Percentiles rank a stretch among this genome's conserved stretches.
These are phyloP conservation scores for Tolypocladium tundrense DNA, from an alignment of 2,329 filamentous ascomycete species.

Conservation along the genomic window DNA sequence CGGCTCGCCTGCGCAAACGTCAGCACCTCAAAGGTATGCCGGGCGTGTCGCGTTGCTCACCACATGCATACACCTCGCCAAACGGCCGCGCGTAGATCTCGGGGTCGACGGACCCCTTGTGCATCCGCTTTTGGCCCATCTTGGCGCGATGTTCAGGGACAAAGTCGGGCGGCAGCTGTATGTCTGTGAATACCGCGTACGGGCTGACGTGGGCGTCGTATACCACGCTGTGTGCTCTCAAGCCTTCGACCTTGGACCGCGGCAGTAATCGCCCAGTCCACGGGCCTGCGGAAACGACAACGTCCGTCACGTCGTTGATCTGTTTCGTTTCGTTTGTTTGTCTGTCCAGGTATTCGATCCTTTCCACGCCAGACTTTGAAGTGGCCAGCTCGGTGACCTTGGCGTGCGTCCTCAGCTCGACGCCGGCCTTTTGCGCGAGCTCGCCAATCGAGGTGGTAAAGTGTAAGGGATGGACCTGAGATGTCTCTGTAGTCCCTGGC, in stretches of 20 bases:
- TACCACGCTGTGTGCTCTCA: slow-evolving; percentile 56
- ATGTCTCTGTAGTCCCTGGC: slow-evolving; percentile 61
- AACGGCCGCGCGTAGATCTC: slow-evolving; percentile 91
- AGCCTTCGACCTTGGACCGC: slow-evolving; percentile 43
- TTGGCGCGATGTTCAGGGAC: slow-evolving; percentile 37
- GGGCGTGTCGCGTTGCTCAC: slow-evolving; percentile 25
- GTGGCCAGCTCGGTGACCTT: slow-evolving; percentile 58
- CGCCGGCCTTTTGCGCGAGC: slow-evolving; percentile 61
- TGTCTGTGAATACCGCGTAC: slow-evolving; percentile 79
- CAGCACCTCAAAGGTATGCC: not conserved
- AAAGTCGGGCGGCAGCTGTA: slow-evolving; percentile 60
- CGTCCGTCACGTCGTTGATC: slow-evolving; percentile 38
- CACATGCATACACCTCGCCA: slow-evolving; percentile 87
- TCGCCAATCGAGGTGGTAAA: slow-evolving; percentile 81
- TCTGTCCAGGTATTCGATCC: slow-evolving; percentile 50
- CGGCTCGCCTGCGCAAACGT: slow-evolving; percentile 49
- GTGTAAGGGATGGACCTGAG: slow-evolving; percentile 85
- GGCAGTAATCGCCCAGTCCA: slow-evolving; percentile 54
- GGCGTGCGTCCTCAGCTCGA: slow-evolving; percentile 55
- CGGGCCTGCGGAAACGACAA: slow-evolving; percentile 47
- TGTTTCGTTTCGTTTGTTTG: slow-evolving; percentile 21
- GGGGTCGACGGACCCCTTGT: slow-evolving; percentile 60
- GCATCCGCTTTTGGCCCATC: slow-evolving; percentile 39
- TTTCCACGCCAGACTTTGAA: slow-evolving; percentile 39
- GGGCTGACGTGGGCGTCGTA: slow-evolving; percentile 56